Base-by-base conservation (phyloP, 140 eudicot species). In the Flaveria floridana region DNA sequence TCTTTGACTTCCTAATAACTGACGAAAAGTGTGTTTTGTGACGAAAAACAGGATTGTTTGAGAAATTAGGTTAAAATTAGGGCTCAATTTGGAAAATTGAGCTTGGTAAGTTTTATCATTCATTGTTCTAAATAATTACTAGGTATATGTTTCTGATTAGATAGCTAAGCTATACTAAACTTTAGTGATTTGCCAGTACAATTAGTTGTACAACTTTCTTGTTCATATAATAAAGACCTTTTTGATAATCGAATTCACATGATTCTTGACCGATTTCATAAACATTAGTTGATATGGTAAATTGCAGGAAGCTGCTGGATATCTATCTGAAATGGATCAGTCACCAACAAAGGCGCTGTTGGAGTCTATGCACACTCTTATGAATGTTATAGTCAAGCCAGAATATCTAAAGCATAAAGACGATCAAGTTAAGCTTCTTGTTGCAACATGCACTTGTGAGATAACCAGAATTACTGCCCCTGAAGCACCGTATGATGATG, bases 381-480 rank as follows among this genome's bases (percentile, higher is more conserved):
- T 71, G 82, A 83, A 53, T 50, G 87, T 88, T 50, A 69, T 91
- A 75, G 82, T 87, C 20, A 46, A 80, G 19, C 85, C 89, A 59
- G 85, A 77, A 19, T 83, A 87, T 21, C 20, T 91, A 70, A 84
- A 81, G 68, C 97, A 91, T 80, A 61, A 86, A 13, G 94, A 91
- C 46, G 52, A 28, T 19, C 90, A 89, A 81, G 95, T 85, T 39
- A 84, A 71, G 72, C 87, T 87, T 53, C 84, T 78, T 14, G 91
- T 89, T 75, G 96, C 97, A 61, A 57, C 91, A 21, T 91, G 97
- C 79, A 87, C 89, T 53, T 84, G 95, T 78, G 97, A 91, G 83
- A 89, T 91, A 52, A 87, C 91, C 37, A 85, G 97, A 80, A 91
- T 91, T 55, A 91, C 97, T 20, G 97, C 97, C 12, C 97, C 97